Percentiles rank a stretch among this genome's conserved stretches.
Evolutionary conservation across 805 yeast genomes (phyloP).

Genomic region (Candida pseudoglaebosa): DNA sequence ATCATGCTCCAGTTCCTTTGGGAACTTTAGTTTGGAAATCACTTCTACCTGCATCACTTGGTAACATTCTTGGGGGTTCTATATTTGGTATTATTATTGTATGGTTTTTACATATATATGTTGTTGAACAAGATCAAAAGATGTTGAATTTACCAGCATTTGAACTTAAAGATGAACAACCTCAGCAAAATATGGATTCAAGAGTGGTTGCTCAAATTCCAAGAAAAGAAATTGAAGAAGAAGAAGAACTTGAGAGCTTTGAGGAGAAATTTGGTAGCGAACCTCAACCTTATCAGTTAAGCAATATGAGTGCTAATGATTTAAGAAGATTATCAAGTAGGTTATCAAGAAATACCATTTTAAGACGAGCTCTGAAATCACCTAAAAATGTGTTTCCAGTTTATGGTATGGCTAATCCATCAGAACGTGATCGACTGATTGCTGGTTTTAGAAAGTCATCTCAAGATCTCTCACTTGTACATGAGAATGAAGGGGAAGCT

Average conservation of each 20-base stretch:
- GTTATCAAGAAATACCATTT: conserved; percentile 4
- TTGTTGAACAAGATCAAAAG: conserved; percentile 67
- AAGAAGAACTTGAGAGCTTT: conserved; percentile 5
- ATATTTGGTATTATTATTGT: conserved; percentile 63
- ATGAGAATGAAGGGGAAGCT: conserved; percentile 11
- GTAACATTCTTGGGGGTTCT: conserved; percentile 77
- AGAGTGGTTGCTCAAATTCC: conserved; percentile 57
- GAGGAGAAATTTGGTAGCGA: background rate
- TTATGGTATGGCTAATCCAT: conserved; percentile 69
- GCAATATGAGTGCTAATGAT: background rate
- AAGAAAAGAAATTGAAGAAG: conserved; percentile 11
- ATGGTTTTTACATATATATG: conserved; percentile 68
- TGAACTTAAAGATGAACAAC: conserved; percentile 77
- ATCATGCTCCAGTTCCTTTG: conserved; percentile 61
- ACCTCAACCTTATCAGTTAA: background rate
- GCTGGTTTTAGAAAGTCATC: conserved; percentile 28
- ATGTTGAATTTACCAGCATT: conserved; percentile 59
- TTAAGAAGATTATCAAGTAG: background rate
- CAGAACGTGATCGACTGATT: conserved; percentile 52
- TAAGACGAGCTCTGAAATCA: conserved; percentile 26
- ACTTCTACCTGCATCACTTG: conserved; percentile 65
- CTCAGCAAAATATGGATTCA: conserved; percentile 71
- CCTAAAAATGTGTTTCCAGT: conserved; percentile 82
- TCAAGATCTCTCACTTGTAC: background rate
- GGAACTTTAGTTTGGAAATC: conserved; percentile 69